Evolutionary conservation across 2,329 filamentous ascomycete species (phyloP).

Genomic region (Aureobasidium vineae): DNA sequence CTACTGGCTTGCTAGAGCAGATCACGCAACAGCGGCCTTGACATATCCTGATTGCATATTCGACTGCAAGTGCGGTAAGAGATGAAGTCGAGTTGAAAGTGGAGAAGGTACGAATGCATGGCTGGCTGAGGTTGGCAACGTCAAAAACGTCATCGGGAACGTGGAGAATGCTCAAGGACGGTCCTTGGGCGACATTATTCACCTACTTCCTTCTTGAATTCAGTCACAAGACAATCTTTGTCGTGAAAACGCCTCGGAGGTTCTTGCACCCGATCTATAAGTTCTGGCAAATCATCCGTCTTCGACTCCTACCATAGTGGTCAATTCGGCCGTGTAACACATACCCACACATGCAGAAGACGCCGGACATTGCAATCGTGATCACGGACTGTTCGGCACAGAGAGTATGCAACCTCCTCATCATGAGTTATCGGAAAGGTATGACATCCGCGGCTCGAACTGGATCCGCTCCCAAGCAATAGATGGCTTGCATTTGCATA

Average conservation of each 20-base stretch:
- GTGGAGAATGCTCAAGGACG: neutral
- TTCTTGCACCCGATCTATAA: no score
- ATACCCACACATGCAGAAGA: neutral
- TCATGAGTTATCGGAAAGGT: no score
- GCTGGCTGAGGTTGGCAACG: neutral
- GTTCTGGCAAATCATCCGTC: neutral
- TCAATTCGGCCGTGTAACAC: neutral
- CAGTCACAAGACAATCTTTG: neutral
- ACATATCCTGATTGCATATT: neutral
- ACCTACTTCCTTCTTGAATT: neutral
- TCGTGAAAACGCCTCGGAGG: neutral
- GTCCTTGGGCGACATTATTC: no score
- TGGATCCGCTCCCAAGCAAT: neutral
- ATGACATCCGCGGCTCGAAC: neutral
- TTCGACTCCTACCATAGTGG: neutral
- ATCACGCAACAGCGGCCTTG: neutral
- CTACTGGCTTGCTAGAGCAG: no score
- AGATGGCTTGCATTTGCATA: slow-evolving; percentile 2
- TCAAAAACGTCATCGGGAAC: neutral
- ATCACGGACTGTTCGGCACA: neutral
- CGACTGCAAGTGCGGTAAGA: neutral
- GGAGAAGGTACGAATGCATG: neutral
- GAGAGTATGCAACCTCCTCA: neutral
- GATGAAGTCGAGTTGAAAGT: neutral
- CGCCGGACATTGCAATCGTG: neutral